These are phyloP conservation scores for Ophiostoma sp. DNA, from an alignment of 2,329 filamentous ascomycete species.

Conservation along the genomic window DNA sequence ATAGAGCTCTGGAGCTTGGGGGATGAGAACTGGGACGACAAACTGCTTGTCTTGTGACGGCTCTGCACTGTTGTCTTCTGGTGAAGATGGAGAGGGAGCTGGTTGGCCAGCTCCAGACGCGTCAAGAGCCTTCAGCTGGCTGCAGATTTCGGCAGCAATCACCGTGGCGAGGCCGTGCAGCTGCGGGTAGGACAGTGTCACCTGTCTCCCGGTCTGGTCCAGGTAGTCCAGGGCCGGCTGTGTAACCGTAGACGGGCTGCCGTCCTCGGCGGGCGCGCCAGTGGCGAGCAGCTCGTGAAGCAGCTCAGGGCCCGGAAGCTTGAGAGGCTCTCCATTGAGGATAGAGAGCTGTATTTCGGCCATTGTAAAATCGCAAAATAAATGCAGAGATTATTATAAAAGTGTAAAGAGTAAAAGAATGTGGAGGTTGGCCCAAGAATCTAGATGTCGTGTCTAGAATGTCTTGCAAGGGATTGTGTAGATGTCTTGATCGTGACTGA, in stretches of 20 bases:
- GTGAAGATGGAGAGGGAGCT: neutral
- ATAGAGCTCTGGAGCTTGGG: constrained; percentile 73
- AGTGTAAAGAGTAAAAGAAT: neutral
- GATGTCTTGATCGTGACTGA: neutral
- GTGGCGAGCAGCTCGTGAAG: constrained; percentile 56
- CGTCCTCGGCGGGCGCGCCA: constrained; percentile 25
- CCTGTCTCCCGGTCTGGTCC: constrained; percentile 41
- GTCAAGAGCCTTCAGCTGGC: neutral
- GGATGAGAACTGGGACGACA: constrained; percentile 70
- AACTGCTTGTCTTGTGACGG: constrained; percentile 32
- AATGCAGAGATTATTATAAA: no score
- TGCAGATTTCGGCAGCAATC: constrained; percentile 50
- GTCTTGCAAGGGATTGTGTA: neutral
- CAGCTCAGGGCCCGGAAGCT: constrained; percentile 42
- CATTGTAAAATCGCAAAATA: constrained; percentile 4
- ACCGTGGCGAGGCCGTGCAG: constrained; percentile 55
- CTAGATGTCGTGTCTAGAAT: neutral
- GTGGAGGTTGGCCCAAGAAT: neutral
- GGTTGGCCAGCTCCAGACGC: neutral
- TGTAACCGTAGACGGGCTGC: neutral
- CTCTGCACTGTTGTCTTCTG: neutral
- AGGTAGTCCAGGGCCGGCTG: constrained; percentile 60
- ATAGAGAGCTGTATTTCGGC: constrained; percentile 37
- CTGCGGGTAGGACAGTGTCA: constrained; percentile 54
- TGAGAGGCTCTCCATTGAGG: constrained; percentile 41